Conservation (phyloP, 768 basidiomycete species). For the Grammothele lineata region DNA sequence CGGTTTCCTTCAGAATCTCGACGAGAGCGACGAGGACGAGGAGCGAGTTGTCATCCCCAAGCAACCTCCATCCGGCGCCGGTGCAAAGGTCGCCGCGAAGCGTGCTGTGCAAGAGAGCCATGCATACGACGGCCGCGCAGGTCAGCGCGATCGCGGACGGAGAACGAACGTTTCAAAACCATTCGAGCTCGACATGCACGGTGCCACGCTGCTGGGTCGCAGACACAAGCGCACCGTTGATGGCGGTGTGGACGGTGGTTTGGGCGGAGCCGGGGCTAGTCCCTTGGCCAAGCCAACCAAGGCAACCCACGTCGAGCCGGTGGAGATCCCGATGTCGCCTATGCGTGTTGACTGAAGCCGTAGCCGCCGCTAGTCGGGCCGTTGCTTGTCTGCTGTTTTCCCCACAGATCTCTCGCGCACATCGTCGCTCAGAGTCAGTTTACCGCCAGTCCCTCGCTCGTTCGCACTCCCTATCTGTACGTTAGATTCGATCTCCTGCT, state of each 20-base stretch:
- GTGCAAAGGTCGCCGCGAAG: slow-evolving; percentile 25
- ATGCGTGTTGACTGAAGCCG: slow-evolving; percentile 17
- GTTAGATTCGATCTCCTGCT: too few species aligned
- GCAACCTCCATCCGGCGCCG: slow-evolving; percentile 28
- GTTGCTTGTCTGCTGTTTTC: neutral
- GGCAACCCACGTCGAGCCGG: neutral
- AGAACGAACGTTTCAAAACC: slow-evolving; percentile 19
- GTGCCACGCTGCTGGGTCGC: slow-evolving; percentile 81
- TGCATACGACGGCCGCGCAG: slow-evolving; percentile 64
- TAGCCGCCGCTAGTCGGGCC: neutral
- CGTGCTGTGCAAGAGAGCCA: slow-evolving; percentile 21
- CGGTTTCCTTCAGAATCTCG: slow-evolving; percentile 80
- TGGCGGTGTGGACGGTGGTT: slow-evolving; percentile 5
- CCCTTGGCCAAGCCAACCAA: slow-evolving; percentile 9
- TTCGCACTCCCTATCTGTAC: too few species aligned
- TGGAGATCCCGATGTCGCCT: slow-evolving; percentile 17
- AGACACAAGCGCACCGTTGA: slow-evolving; percentile 42
- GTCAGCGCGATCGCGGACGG: slow-evolving; percentile 56
- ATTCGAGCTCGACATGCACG: slow-evolving; percentile 87
- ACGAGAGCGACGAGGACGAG: slow-evolving; percentile 84
- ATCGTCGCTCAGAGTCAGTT: neutral
- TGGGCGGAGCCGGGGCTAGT: slow-evolving; percentile 13
- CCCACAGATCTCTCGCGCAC: neutral
- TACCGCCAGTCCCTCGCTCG: too few species aligned
- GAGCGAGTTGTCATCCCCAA: slow-evolving; percentile 42